phyloP scores from a whole-genome alignment of 306 rosid species.

The Echinosophora koreensis region DNA sequence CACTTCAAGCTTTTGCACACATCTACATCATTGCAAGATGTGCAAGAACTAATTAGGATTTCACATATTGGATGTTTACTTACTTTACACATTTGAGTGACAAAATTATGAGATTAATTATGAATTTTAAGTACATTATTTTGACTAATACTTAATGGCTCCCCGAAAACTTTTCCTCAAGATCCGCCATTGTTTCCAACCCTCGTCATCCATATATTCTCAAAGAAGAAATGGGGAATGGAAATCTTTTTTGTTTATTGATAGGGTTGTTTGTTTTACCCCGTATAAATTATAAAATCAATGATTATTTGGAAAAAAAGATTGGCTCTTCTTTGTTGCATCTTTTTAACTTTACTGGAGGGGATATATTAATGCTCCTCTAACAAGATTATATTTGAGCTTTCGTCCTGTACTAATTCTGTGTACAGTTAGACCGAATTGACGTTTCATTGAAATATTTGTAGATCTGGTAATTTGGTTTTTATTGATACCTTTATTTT shows the following conservation, averaged over 20 bases:
- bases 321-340: not conserved
- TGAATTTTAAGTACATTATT: too few species aligned
- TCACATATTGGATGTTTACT: too few species aligned
- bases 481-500: conserved; percentile 44
- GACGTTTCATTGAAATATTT: conserved; percentile 20
- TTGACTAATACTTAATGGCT: too few species aligned
- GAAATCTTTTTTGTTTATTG: conserved; percentile 15
- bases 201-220: not conserved
- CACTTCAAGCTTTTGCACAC: too few species aligned
- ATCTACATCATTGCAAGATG: too few species aligned
- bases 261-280: conserved; percentile 11
- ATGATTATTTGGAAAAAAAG: conserved; percentile 7
- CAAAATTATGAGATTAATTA: too few species aligned
- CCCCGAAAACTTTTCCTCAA: too few species aligned
- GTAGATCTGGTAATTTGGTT: conserved; percentile 29
- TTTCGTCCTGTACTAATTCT: conserved; percentile 5
- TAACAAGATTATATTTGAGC: conserved; percentile 24
- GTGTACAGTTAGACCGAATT: conserved; percentile 1
- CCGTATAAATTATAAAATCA: not conserved
- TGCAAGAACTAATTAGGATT: too few species aligned
- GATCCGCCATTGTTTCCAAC: not conserved
- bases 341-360: conserved; percentile 19
- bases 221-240: not conserved
- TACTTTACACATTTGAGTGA: too few species aligned
- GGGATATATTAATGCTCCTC: not conserved